These are phyloP conservation scores for Botrytis galanthina DNA, from an alignment of 2,329 filamentous ascomycete genomes.

Conservation along the genomic window DNA sequence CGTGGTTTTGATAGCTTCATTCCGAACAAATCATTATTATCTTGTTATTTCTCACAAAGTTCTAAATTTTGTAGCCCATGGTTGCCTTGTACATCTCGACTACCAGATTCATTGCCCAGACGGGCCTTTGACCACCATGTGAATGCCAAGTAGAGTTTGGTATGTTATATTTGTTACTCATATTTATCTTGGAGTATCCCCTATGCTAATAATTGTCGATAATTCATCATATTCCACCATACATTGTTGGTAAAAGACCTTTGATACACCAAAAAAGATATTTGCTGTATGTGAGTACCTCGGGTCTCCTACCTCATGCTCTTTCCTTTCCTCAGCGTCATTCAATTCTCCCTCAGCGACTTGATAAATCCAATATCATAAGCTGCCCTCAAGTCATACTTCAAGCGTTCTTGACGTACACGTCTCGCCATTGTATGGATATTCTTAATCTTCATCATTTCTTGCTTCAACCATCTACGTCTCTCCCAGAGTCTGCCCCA, in stretches of 20 bases:
- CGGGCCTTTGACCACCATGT: neutral
- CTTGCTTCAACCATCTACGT: slow-evolving; percentile 13
- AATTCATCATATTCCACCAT: neutral
- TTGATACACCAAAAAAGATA: slow-evolving; percentile 14
- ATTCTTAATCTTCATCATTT: slow-evolving; percentile 10
- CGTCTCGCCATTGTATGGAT: neutral
- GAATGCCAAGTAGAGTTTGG: neutral
- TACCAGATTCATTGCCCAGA: neutral
- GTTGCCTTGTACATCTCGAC: neutral
- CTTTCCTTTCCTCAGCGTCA: neutral
- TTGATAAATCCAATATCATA: slow-evolving; percentile 12
- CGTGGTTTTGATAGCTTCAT: neutral
- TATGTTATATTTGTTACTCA: neutral
- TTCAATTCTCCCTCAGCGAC: neutral
- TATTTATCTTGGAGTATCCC: neutral
- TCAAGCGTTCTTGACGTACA: neutral
- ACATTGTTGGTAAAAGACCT: neutral
- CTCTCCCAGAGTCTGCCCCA: neutral
- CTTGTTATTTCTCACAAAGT: neutral
- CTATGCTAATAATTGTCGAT: neutral
- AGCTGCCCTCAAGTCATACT: neutral
- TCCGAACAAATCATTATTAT: neutral
- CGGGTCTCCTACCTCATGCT: neutral
- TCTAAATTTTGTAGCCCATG: neutral
- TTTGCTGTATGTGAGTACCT: neutral